phyloP scores from a whole-genome alignment of 495 filamentous ascomycete genomes.

The Peziza echinospora region DNA sequence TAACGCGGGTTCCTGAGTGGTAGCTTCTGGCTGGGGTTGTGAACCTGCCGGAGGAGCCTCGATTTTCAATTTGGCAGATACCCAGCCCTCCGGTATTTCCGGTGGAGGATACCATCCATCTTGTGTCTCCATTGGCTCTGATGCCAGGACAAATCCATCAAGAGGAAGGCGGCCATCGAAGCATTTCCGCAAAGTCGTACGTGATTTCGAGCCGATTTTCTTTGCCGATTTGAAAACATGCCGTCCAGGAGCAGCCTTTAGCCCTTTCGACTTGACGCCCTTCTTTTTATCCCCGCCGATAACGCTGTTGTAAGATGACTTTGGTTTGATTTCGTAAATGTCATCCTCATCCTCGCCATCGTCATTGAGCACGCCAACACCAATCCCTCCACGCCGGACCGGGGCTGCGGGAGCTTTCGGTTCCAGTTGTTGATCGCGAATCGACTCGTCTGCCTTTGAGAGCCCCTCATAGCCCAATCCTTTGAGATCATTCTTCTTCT shows the following conservation, averaged over 20 bases:
- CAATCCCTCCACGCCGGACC: slow-evolving; percentile 41
- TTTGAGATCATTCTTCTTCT: slow-evolving; percentile 54
- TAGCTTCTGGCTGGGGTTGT: background rate
- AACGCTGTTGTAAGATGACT: slow-evolving; percentile 68
- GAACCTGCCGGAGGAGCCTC: background rate
- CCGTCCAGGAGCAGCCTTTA: slow-evolving; percentile 24
- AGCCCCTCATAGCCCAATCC: slow-evolving; percentile 55
- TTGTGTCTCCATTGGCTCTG: slow-evolving; percentile 27
- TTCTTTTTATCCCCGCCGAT: slow-evolving; percentile 78
- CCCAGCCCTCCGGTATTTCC: slow-evolving; percentile 56
- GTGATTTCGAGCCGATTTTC: slow-evolving; percentile 31
- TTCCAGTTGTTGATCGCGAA: slow-evolving; percentile 23
- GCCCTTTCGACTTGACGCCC: slow-evolving; percentile 32
- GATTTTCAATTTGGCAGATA: background rate
- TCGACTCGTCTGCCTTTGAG: slow-evolving; percentile 27
- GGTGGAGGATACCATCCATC: slow-evolving; percentile 54
- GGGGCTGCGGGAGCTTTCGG: background rate
- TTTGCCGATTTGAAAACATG: slow-evolving; percentile 68
- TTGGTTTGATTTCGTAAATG: slow-evolving; percentile 75
- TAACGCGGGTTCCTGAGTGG: background rate
- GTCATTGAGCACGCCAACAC: slow-evolving; percentile 79
- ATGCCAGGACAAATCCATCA: slow-evolving; percentile 62
- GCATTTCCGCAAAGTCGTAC: slow-evolving; percentile 48
- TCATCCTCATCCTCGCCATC: slow-evolving; percentile 96
- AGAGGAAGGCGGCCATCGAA: slow-evolving; percentile 74